Base-by-base conservation (phyloP, 805 yeast genomes). In the Starmerella sirachaensis region DNA sequence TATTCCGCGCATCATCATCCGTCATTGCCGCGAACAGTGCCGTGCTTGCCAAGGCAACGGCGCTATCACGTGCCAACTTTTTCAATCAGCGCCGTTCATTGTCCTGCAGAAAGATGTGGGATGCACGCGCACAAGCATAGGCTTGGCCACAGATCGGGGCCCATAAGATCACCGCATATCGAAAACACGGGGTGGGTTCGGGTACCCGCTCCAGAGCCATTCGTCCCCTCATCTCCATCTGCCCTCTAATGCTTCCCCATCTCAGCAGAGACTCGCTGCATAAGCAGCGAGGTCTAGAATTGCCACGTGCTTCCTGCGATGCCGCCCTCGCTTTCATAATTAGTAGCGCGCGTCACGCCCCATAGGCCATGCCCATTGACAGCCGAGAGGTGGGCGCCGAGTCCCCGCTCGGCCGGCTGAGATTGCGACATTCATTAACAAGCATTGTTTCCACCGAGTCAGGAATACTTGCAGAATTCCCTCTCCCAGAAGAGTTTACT, bases 401-500 rank as follows among this genome's bases (percentile, higher is more conserved):
- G 25, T 35, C 39, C 22, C 48, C 45, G 18, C 35, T 44, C 12
- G 45, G 30, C 14, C 18, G 12, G 31, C 37, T 39, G 21, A 38
- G 30, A 9, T 25, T 40, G n/a, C 32, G 39, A 13, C 18, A 12
- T 20, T 38, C 44, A 5, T 13, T 33, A 6, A 28, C 39, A 9
- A 39, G 42, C 29, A n/a, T 24, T 6, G 31, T 29, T n/a, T 16
- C 32, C 17, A 19, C 13, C 16, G 36, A 31, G 10, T n/a, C 20
- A 4, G 36, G 39, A 13, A 45, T 46, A 13, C 36, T 46, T 11
- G 49, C 45, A 19, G 49, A 36, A 11, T 46, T 46, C 22, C 49
- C 49, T 18, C 26, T 45, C 5, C 47, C 47, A 9, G 16, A 14
- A 3, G 22, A 12, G 9, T 14, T 18, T n/a, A 17, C 18, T 7